A percentile compares a stretch with the other conserved stretches of the same genome.
phyloP scores from a whole-genome alignment of 2,329 filamentous ascomycete species.

The Onygena corvina region DNA sequence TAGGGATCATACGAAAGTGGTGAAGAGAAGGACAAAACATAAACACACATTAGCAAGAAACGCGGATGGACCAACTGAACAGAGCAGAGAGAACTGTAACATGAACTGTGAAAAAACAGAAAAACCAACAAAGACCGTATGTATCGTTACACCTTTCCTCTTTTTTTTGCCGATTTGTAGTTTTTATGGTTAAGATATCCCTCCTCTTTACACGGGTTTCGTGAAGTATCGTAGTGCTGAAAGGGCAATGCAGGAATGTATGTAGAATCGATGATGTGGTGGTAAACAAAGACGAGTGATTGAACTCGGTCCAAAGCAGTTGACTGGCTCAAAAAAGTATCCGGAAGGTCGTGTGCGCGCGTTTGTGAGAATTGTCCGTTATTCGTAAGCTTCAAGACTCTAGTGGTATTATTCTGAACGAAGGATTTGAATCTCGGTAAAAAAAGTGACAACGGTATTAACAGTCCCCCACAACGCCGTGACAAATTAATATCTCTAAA shows the following conservation, averaged over 20 bases:
- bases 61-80: constrained; percentile 1
- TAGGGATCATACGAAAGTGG: neutral
- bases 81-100: neutral
- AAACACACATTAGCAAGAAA: constrained; percentile 2
- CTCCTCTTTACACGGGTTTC: neutral
- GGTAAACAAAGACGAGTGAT: neutral
- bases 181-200: neutral
- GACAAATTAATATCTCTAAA: constrained; percentile 3
- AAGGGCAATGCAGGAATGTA: neutral
- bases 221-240: neutral
- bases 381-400: constrained; percentile 1
- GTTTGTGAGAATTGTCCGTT: neutral
- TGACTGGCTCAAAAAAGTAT: neutral
- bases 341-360: neutral
- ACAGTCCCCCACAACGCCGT: constrained; percentile 1
- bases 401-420: constrained; percentile 2
- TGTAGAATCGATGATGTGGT: neutral
- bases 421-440: constrained; percentile 5
- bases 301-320: neutral
- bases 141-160: constrained; percentile 5
- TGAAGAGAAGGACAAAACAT: neutral
- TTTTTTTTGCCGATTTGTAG: neutral
- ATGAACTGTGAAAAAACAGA: neutral
- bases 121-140: constrained; percentile 4
- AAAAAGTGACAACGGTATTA: constrained; percentile 1